Evolutionary conservation across 139 green algal genomes (phyloP).

Genomic region (Micractinium conductrix): DNA sequence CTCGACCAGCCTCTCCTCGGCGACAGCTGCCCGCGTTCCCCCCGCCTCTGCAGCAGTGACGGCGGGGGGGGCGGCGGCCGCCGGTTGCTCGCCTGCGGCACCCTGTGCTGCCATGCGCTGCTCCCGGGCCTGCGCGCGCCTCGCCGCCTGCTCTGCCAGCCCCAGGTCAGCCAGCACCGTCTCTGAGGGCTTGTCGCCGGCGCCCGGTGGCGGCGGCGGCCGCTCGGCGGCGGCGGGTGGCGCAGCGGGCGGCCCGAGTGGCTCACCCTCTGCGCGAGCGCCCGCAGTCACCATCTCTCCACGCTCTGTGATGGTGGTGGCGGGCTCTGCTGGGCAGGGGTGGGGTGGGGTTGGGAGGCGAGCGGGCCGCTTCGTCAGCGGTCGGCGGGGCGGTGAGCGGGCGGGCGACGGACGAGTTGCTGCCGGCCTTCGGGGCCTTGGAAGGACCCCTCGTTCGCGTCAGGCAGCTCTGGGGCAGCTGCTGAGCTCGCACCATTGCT

Average conservation of each 20-base stretch:
- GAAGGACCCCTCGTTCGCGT: too few relatives aligned
- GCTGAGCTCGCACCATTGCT: too few relatives aligned
- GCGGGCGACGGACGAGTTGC: too few relatives aligned
- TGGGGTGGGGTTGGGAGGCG: neutral
- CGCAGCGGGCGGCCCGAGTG: too few relatives aligned
- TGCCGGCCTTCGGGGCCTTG: too few relatives aligned
- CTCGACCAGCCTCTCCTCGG: too few relatives aligned
- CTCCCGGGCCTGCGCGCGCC: neutral
- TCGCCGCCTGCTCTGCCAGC: neutral
- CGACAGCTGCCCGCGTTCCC: neutral
- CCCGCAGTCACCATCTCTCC: neutral
- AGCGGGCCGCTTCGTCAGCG: neutral
- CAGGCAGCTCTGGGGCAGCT: too few relatives aligned
- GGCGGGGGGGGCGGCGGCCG: neutral
- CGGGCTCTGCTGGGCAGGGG: neutral
- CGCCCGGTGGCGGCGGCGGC: neutral
- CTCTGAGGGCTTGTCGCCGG: constrained; percentile 1
- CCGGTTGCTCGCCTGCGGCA: neutral
- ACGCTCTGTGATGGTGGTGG: neutral
- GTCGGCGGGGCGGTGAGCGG: too few relatives aligned
- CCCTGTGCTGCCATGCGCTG: neutral
- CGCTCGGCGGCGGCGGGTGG: neutral
- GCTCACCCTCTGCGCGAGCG: neutral
- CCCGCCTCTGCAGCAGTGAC: neutral
- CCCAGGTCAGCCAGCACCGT: neutral